Percentiles rank a stretch among this genome's conserved stretches.
Evolutionary conservation across 257 asterid genomes (phyloP).

Genomic region (Apocynum venetum): DNA sequence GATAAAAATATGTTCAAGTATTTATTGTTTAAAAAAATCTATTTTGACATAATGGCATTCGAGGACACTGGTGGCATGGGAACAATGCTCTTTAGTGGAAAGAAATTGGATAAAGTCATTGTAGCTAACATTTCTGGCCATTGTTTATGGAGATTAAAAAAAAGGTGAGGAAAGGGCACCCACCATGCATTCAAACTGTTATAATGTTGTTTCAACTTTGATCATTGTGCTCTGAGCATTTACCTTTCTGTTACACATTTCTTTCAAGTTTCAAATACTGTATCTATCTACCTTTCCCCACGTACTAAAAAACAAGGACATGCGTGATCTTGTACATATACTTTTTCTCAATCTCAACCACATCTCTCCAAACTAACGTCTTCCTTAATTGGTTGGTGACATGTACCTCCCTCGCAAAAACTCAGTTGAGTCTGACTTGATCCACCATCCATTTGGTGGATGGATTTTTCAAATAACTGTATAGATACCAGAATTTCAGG

Average conservation of each 20-base stretch:
- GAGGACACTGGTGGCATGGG: too few species aligned
- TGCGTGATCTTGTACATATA: too few species aligned
- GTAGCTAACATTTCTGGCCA: background rate
- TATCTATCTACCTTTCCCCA: background rate
- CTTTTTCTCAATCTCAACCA: background rate
- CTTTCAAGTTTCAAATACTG: slow-evolving; percentile 23
- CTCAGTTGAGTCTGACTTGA: slow-evolving; percentile 29
- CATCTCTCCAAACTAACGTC: background rate
- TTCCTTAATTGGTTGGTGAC: background rate
- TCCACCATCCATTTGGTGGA: slow-evolving; percentile 44
- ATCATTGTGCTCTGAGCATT: slow-evolving; percentile 38
- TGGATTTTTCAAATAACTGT: background rate
- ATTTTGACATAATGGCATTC: too few species aligned
- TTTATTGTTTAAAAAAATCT: too few species aligned
- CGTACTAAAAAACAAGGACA: too few species aligned
- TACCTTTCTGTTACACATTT: slow-evolving; percentile 37
- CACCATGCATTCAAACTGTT: slow-evolving; percentile 12
- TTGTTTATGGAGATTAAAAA: background rate
- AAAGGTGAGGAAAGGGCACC: slow-evolving; percentile 3
- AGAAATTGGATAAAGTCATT: background rate
- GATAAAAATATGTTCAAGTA: too few species aligned
- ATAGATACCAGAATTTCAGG: background rate
- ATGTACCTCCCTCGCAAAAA: background rate
- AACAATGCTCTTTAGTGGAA: background rate
- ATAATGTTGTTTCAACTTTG: slow-evolving; percentile 25